Base-by-base conservation (phyloP, 441 rosid genomes). In the Populus trichocarpa region DNA sequence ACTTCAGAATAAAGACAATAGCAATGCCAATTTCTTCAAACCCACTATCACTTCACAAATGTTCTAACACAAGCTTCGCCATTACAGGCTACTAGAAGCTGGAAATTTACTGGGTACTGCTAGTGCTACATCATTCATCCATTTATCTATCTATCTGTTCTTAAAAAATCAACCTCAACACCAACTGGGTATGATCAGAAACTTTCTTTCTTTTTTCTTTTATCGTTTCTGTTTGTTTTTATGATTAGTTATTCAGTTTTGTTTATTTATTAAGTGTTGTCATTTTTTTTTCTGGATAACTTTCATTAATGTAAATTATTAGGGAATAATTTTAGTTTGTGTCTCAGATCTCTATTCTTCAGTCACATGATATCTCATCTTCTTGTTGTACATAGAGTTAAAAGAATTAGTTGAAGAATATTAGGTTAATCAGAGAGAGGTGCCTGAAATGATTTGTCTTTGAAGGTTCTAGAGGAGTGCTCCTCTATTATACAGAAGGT, bases 261-360 rank as follows among this genome's bases (percentile, higher is more conserved):
- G 63, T 68, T 13, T 78, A 26, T 14, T 18, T 18, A 20, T 42
- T 14, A 4, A 71, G 73, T 65, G 30, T 68, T 67, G 67, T 23
- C 28, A 33, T 74, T 25, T 72, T 28, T 28, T 26, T 35, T 67
- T 67, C 70, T 50, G 73, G 83, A 76, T 81, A 40, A 74, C 30
- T 80, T 85, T 75, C 67, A 80, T 81, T 75, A 77, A 65, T 72
- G 33, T 42, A 74, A 79, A 83, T 83, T 78, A 84, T 81, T 84
- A 61, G 28, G 77, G 80, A 80, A 80, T 87, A 50, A 32, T 63
- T 71, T 32, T 75, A 69, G 75, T 70, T 59, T 57, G 32, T 32
- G 82, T 26, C 73, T 53, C 59, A 59, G 78, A 81, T 85, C 81
- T 77, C 16, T 69, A 11, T 72, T 66, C 28, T 79, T 30, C 67